A percentile compares a stretch with the other conserved stretches of the same genome.
Evolutionary conservation across 2,329 filamentous ascomycete species (phyloP).

Genomic region (Eurotiales sp.): DNA sequence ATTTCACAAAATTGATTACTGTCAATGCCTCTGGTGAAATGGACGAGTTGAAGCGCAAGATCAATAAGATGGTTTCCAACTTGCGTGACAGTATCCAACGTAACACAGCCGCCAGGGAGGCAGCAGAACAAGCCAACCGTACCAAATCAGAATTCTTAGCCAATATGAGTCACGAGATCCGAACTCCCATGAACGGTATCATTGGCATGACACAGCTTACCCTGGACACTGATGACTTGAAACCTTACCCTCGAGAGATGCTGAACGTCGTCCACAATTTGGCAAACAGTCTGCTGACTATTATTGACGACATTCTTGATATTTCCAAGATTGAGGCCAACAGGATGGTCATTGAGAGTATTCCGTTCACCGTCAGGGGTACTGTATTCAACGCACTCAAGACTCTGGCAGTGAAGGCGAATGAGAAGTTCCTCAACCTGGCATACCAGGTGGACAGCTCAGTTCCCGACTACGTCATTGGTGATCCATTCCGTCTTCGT

Average conservation of each 20-base stretch:
- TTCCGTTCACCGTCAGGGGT: conserved; percentile 84
- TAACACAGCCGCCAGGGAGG: conserved; percentile 88
- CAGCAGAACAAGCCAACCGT: conserved; percentile 89
- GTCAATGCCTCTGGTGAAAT: conserved; percentile 95
- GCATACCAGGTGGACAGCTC: conserved; percentile 86
- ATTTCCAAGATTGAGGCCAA: conserved; percentile 79
- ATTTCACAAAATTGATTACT: conserved; percentile 91
- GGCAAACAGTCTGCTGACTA: conserved; percentile 87
- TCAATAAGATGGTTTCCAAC: conserved; percentile 97
- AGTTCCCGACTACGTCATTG: conserved; percentile 87
- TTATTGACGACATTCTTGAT: conserved; percentile 74
- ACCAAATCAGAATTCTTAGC: conserved; percentile 95
- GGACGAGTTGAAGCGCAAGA: conserved; percentile 96
- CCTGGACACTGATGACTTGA: conserved; percentile 84
- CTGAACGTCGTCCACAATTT: conserved; percentile 93
- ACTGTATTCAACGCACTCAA: conserved; percentile 97
- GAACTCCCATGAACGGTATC: conserved; percentile 93
- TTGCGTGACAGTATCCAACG: conserved; percentile 88
- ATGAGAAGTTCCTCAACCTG: conserved; percentile 85
- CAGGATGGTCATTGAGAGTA: conserved; percentile 94
- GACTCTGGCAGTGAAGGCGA: conserved; percentile 88
- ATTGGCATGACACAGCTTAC: conserved; percentile 95
- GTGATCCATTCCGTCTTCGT: conserved; percentile 86
- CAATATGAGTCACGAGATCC: conserved; percentile 96
- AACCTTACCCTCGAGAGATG: conserved; percentile 91